These are phyloP conservation scores for Camillea tinctor DNA, from an alignment of 2,329 filamentous ascomycete genomes.

Conservation along the genomic window DNA sequence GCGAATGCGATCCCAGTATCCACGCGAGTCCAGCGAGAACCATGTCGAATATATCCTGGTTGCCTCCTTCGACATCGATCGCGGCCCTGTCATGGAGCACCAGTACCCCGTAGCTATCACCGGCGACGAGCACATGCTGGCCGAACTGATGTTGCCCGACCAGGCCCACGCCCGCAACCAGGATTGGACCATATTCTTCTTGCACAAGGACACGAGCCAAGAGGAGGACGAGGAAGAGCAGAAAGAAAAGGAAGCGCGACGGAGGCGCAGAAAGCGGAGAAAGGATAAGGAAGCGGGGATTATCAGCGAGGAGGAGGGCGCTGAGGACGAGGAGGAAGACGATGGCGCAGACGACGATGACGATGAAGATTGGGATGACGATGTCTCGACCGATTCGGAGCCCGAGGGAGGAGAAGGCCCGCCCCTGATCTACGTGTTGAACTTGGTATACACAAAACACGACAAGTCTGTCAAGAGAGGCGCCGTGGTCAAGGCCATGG, in stretches of 20 bases:
- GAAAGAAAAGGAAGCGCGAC: slow-evolving; percentile 54
- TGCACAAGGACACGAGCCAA: slow-evolving; percentile 89
- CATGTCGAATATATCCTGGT: slow-evolving; percentile 99
- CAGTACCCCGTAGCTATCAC: slow-evolving; percentile 95
- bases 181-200: slow-evolving; percentile 98
- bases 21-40: slow-evolving; percentile 72
- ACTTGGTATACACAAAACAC: slow-evolving; percentile 96
- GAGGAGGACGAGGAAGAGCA: slow-evolving; percentile 77
- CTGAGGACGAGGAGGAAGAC: slow-evolving; percentile 42
- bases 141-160: slow-evolving; percentile 96
- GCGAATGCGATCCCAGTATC: slow-evolving; percentile 72
- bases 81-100: slow-evolving; percentile 96
- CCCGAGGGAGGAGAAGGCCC: slow-evolving; percentile 76
- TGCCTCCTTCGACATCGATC: slow-evolving; percentile 94
- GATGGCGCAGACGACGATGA: slow-evolving; percentile 50
- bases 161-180: slow-evolving; percentile 92
- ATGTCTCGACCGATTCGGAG: slow-evolving; percentile 55
- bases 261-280: slow-evolving; percentile 49
- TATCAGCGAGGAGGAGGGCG: slow-evolving; percentile 44
- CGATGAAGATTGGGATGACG: slow-evolving; percentile 47
- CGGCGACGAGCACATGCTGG: slow-evolving; percentile 96
- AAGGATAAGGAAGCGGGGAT: slow-evolving; percentile 51
- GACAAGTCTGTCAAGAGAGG: slow-evolving; percentile 91
- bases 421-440: slow-evolving; percentile 93
- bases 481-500: slow-evolving; percentile 96